These are phyloP conservation scores for Arthrobotrys conoides DNA, from an alignment of 2,329 filamentous ascomycete genomes.

Conservation along the genomic window DNA sequence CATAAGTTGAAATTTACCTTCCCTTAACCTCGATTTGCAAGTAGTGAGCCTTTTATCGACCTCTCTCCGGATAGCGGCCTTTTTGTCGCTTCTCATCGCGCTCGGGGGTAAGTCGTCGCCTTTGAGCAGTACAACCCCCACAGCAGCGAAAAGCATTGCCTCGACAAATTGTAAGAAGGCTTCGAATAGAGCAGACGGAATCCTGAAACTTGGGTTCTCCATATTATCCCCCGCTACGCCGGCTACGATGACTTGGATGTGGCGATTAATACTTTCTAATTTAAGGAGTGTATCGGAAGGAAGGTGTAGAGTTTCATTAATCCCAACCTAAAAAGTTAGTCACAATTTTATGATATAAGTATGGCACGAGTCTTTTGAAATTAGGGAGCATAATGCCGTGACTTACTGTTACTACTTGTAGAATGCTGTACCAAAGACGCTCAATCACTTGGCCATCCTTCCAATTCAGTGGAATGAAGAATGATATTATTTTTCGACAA, in stretches of 20 bases:
- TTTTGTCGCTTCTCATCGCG: neutral
- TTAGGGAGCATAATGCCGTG: neutral
- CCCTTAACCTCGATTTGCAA: slow-evolving; percentile 37
- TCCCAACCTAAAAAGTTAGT: slow-evolving; percentile 11
- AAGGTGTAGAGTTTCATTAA: neutral
- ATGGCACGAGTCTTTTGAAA: neutral
- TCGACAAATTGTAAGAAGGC: slow-evolving; percentile 26
- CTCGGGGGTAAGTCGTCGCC: neutral
- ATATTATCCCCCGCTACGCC: slow-evolving; percentile 42
- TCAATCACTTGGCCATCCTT: slow-evolving; percentile 29
- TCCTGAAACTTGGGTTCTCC: slow-evolving; percentile 37
- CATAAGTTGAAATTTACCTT: slow-evolving; percentile 42
- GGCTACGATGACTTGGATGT: slow-evolving; percentile 22
- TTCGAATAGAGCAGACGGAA: slow-evolving; percentile 35
- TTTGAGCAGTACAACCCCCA: neutral
- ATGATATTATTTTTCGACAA: slow-evolving; percentile 32
- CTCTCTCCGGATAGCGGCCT: neutral
- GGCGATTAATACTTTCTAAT: slow-evolving; percentile 17
- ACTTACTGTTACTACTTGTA: slow-evolving; percentile 28
- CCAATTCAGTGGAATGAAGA: slow-evolving; percentile 44
- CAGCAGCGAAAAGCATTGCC: neutral
- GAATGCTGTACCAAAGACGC: slow-evolving; percentile 32
- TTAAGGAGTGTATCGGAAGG: neutral
- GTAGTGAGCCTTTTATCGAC: slow-evolving; percentile 6
- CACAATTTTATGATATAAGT: neutral